Conservation (phyloP, 768 basidiomycete genomes). For the Kwoniella sp. region DNA sequence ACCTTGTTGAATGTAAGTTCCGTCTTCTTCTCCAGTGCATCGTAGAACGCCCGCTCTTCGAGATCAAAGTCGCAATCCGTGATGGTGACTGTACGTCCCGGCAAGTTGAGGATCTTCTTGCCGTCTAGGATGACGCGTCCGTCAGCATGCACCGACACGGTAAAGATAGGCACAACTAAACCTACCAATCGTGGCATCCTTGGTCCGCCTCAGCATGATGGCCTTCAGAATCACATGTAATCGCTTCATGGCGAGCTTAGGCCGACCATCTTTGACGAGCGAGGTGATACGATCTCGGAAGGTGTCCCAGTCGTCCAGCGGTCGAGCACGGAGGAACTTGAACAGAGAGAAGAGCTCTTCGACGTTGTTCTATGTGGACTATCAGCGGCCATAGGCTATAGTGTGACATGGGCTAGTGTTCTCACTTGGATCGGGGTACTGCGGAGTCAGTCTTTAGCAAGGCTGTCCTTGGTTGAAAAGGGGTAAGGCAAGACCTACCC, state of each 20-base stretch:
- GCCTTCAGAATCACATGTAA: constrained; percentile 78
- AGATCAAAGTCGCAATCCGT: constrained; percentile 72
- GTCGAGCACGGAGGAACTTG: constrained; percentile 74
- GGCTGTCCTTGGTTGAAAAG: background rate
- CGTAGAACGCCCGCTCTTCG: constrained; percentile 75
- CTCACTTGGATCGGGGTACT: constrained; percentile 50
- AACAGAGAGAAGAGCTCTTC: constrained; percentile 84
- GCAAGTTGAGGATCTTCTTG: constrained; percentile 74
- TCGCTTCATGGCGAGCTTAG: constrained; percentile 70
- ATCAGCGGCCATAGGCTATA: background rate
- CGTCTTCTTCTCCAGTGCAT: constrained; percentile 61
- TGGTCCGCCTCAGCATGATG: constrained; percentile 84
- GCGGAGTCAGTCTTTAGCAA: background rate
- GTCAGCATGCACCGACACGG: constrained; percentile 49
- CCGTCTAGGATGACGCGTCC: constrained; percentile 58
- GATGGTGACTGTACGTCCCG: constrained; percentile 65
- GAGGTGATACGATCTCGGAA: constrained; percentile 76
- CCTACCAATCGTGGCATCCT: constrained; percentile 53
- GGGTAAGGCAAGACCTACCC: constrained; percentile 51
- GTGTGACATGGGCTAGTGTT: background rate
- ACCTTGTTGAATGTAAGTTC: constrained; percentile 58
- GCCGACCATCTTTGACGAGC: constrained; percentile 66
- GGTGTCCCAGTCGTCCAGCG: constrained; percentile 69
- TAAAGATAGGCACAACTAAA: constrained; percentile 20
- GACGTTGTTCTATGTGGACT: constrained; percentile 67